Evolutionary conservation across 208 protist genomes (phyloP).

Genomic region (Trypanosoma grayi): DNA sequence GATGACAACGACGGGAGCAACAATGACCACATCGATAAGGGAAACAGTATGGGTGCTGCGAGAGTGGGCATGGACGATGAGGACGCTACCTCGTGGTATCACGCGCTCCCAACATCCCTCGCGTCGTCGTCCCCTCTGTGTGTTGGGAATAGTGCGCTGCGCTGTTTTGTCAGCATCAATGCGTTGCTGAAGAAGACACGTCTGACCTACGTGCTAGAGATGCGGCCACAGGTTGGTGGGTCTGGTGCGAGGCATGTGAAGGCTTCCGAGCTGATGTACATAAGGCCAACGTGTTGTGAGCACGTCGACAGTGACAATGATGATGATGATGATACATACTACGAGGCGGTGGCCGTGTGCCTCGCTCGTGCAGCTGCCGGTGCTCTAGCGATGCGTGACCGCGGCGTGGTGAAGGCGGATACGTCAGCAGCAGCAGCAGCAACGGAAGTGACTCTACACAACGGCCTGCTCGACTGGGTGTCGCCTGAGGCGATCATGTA

Average conservation of each 20-base stretch:
- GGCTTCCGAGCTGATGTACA: conserved; percentile 7
- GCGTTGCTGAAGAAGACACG: conserved; percentile 22
- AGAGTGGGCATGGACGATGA: background rate
- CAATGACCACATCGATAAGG: background rate
- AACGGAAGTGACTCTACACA: too few relatives aligned
- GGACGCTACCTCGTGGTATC: conserved; percentile 15
- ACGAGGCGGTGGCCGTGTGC: conserved; percentile 7
- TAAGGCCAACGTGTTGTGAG: background rate
- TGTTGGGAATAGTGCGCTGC: background rate
- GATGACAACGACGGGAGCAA: background rate
- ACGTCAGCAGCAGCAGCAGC: background rate
- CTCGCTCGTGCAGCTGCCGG: too few relatives aligned
- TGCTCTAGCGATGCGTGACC: background rate
- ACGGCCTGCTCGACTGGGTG: background rate
- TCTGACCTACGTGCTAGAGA: conserved; percentile 24
- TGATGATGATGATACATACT: background rate
- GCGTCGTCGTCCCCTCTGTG: conserved; percentile 1
- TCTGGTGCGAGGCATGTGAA: conserved; percentile 12
- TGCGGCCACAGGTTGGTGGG: too few relatives aligned
- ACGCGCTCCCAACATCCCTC: conserved; percentile 18
- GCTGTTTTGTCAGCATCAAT: conserved; percentile 29
- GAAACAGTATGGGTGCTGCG: background rate
- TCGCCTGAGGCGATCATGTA: conserved; percentile 4
- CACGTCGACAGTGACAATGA: background rate
- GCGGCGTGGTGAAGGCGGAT: background rate